Evolutionary conservation across 768 basidiomycete species (phyloP).

Genomic region (Neoboletus subvelutipes): DNA sequence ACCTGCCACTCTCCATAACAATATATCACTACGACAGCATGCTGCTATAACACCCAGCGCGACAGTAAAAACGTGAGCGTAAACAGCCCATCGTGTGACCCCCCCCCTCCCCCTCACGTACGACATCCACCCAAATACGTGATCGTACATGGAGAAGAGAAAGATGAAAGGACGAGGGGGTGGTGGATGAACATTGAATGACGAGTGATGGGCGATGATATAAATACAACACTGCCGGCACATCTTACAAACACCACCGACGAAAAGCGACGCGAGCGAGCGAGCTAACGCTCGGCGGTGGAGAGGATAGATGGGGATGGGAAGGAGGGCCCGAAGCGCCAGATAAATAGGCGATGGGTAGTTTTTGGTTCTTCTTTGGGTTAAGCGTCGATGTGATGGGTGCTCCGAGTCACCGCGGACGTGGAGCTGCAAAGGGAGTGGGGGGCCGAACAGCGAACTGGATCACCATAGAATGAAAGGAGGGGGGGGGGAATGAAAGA

Average conservation of each 20-base stretch:
- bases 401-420: no score
- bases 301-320: neutral
- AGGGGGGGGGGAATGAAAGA: neutral
- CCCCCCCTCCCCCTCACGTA: no score
- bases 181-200: neutral
- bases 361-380: neutral
- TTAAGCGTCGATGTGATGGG: no score
- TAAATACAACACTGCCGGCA: neutral
- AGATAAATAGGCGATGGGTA: no score
- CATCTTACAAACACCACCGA: no score
- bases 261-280: neutral
- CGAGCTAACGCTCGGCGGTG: neutral
- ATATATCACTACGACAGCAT: no score
- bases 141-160: neutral
- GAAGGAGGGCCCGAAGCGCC: no score
- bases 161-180: neutral
- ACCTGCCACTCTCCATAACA: no score
- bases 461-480: neutral
- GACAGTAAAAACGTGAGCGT: no score
- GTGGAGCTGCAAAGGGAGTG: no score
- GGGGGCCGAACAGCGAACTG: neutral
- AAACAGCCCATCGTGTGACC: no score
- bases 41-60: no score
- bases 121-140: neutral
- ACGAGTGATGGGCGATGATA: neutral